phyloP scores from a whole-genome alignment of 352 stramenopile genomes.

The Peronospora destructor region DNA sequence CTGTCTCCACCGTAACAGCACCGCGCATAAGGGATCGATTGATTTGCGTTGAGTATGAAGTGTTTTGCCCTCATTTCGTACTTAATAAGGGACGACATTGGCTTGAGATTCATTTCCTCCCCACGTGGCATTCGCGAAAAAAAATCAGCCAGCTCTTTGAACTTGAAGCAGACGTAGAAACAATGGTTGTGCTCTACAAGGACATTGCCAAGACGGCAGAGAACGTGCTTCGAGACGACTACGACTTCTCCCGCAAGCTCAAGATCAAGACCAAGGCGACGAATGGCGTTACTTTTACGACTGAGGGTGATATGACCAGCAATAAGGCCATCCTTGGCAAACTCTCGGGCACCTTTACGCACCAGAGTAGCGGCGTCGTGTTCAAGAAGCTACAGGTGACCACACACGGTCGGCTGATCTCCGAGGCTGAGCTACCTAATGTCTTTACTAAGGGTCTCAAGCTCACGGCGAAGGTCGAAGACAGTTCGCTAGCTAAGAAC shows the following conservation, averaged over 20 bases:
- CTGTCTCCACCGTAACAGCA: too few relatives aligned
- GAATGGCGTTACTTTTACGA: conserved; percentile 83
- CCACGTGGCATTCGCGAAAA: conserved; percentile 44
- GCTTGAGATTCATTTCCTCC: background rate
- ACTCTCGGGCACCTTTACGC: conserved; percentile 66
- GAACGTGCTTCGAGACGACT: conserved; percentile 83
- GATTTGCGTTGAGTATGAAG: conserved; percentile 11
- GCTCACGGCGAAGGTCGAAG: conserved; percentile 78
- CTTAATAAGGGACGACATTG: background rate
- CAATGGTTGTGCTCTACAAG: conserved; percentile 78
- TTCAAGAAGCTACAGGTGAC: conserved; percentile 88
- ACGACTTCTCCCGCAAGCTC: conserved; percentile 87
- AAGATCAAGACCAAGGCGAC: conserved; percentile 87
- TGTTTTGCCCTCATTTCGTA: background rate
- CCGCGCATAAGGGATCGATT: background rate
- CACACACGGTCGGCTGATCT: conserved; percentile 66
- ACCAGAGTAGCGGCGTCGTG: conserved; percentile 48
- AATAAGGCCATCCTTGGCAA: conserved; percentile 86
- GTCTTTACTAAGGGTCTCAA: conserved; percentile 74
- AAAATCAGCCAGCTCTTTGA: conserved; percentile 27
- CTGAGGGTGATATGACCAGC: conserved; percentile 75
- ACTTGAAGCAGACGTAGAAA: conserved; percentile 8
- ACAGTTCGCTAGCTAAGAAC: conserved; percentile 76
- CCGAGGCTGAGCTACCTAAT: conserved; percentile 76
- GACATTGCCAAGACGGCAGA: conserved; percentile 82